phyloP scores from a whole-genome alignment of 345 rosid genomes.

The Corymbia maculata region DNA sequence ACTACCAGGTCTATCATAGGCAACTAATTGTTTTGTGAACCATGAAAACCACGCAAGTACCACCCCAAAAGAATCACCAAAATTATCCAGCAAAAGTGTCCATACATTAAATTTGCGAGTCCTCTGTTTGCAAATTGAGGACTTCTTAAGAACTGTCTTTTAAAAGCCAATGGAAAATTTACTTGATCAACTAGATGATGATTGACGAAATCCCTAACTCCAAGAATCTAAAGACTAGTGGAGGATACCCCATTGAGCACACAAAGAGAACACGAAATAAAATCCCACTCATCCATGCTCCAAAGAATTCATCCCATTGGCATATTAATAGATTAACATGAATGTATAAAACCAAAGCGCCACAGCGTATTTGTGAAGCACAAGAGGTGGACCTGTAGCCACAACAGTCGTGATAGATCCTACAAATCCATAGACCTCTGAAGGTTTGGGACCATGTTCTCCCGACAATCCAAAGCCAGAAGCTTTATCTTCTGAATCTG shows the following conservation, averaged over 20 bases:
- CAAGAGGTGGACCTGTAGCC: constrained; percentile 33
- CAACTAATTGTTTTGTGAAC: neutral
- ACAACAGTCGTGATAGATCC: constrained; percentile 70
- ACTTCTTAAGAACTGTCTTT: neutral
- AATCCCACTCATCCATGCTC: neutral
- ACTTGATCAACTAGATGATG: neutral
- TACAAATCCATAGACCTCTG: constrained; percentile 78
- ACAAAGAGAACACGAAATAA: neutral
- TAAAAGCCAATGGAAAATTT: neutral
- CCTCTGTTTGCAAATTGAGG: neutral
- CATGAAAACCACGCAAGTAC: neutral
- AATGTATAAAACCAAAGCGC: neutral
- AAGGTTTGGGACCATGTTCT: constrained; percentile 62
- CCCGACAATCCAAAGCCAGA: constrained; percentile 40
- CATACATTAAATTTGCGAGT: neutral
- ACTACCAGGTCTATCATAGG: neutral
- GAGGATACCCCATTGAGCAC: neutral
- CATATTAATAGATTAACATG: neutral
- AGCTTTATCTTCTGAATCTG: constrained; percentile 28
- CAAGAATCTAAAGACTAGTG: neutral
- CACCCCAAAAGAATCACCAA: neutral
- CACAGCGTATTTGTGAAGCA: neutral
- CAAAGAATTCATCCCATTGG: neutral
- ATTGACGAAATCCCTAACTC: neutral
- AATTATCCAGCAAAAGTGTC: neutral